These are phyloP conservation scores for Lycium barbarum DNA, from an alignment of 257 asterid species.

Conservation along the genomic window DNA sequence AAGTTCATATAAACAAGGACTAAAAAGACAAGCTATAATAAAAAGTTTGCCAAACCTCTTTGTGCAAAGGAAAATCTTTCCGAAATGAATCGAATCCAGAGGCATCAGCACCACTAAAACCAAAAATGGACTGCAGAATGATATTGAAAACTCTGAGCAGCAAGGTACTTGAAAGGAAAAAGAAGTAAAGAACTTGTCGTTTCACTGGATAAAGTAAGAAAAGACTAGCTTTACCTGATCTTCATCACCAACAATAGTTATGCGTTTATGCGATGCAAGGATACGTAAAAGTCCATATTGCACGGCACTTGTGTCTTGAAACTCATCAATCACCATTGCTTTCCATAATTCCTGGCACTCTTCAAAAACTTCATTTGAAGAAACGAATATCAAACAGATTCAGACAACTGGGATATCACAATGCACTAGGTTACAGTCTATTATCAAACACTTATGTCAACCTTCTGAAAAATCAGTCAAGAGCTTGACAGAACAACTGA, in stretches of 20 bases:
- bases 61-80: slow-evolving; percentile 80
- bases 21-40: neutral
- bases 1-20: slow-evolving; percentile 10
- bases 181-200: slow-evolving; percentile 19
- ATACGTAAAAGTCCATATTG: slow-evolving; percentile 70
- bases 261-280: slow-evolving; percentile 82
- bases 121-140: slow-evolving; percentile 79
- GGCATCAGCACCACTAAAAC: slow-evolving; percentile 94
- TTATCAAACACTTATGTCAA: slow-evolving; percentile 43
- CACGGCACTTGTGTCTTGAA: slow-evolving; percentile 97
- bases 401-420: slow-evolving; percentile 31
- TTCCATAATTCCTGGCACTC: slow-evolving; percentile 85
- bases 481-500: slow-evolving; percentile 82
- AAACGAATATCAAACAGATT: slow-evolving; percentile 38
- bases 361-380: slow-evolving; percentile 56
- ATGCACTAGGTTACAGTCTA: slow-evolving; percentile 20
- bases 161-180: slow-evolving; percentile 16
- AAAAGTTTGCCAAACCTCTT: slow-evolving; percentile 72
- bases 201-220: slow-evolving; percentile 28
- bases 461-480: slow-evolving; percentile 92
- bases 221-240: slow-evolving; percentile 73
- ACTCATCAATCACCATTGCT: slow-evolving; percentile 91
- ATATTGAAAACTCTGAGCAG: slow-evolving; percentile 17
- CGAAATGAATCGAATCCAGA: slow-evolving; percentile 95
- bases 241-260: slow-evolving; percentile 97